Evolutionary conservation across 2,329 filamentous ascomycete genomes (phyloP), one percentile per base, ranked within the genome.

Genomic region (Colletotrichum tanaceti): DNA sequence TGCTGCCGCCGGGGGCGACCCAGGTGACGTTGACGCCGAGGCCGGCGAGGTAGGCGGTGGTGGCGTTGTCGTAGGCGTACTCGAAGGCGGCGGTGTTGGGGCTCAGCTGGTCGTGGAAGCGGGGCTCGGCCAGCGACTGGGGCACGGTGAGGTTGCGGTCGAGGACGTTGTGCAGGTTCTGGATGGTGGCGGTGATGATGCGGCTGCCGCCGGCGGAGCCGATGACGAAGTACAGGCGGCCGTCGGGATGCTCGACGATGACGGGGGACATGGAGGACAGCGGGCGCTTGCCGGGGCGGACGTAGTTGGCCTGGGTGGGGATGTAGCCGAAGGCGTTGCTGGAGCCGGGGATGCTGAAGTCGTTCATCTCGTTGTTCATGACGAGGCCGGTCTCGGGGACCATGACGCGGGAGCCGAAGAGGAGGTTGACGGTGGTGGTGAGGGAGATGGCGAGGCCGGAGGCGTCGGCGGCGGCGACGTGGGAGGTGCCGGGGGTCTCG

Each of bases 151-250:
- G 81, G 4, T 79, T 79, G 43, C 87, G 85, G 72, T 97, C 93
- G 0, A 98, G 80, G 0, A 94, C 86, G 73, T 94, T 86, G 75
- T 93, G 89, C 4, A 94, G 81, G 64, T 90, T 91, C 78, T 96
- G 93, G n/a, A 94, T 85, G 0, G 91, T 95, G 0, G 92, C 83
- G 0, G 93, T 97, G 74, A 93, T 95, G 77, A 97, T 97, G 4
- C 93, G 86, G 49, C 90, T 93, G 0, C 94, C 94, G 1, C 94
- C 94, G 0, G 94, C 93, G 0, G 93, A 89, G 4, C 93, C 93
- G 0, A 92, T 88, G 20, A 90, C 84, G 68, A 94, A 87, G 75
- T 91, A 93, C 0, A 97, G 83, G 2, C 83, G 85, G 0, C 90
- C 87, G 65, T 94, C 89, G 1, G 87, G 79, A 35, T 88, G 84